These are phyloP conservation scores for Salix koriyanagi DNA, from an alignment of 345 rosid species.

Conservation along the genomic window DNA sequence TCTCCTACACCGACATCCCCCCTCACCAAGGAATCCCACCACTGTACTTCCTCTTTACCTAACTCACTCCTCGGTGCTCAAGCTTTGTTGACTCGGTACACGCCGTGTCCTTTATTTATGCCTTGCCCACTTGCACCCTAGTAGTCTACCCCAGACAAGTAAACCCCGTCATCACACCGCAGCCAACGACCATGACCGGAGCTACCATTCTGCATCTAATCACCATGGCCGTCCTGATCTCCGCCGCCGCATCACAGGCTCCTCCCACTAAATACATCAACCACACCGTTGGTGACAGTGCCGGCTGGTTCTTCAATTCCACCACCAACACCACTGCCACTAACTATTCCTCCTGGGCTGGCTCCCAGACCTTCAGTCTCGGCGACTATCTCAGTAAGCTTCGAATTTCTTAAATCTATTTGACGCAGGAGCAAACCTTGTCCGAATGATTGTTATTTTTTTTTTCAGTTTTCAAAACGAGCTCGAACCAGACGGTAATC, in stretches of 20 bases:
- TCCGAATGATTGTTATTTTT: neutral
- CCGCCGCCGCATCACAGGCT: conserved; percentile 22
- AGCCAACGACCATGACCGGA: conserved; percentile 17
- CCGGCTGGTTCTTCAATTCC: conserved; percentile 56
- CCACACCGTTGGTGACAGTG: conserved; percentile 49
- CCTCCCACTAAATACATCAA: conserved; percentile 35
- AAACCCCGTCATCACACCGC: neutral
- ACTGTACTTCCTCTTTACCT: neutral
- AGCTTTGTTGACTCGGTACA: neutral
- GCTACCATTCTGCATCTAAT: conserved; percentile 18
- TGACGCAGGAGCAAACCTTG: neutral
- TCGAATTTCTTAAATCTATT: neutral
- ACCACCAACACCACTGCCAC: conserved; percentile 39
- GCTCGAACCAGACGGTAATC: conserved; percentile 52
- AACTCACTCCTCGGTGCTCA: neutral
- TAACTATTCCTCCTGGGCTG: conserved; percentile 58
- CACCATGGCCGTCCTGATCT: conserved; percentile 28
- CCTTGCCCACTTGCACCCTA: neutral
- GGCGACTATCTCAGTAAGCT: conserved; percentile 62
- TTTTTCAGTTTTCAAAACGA: conserved; percentile 48
- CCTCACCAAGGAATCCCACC: neutral
- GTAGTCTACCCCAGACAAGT: neutral
- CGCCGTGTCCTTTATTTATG: neutral
- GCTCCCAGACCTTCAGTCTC: conserved; percentile 43
- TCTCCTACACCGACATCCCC: neutral